Conservation (phyloP, 108 stramenopile species). For the Parmales sp. region DNA sequence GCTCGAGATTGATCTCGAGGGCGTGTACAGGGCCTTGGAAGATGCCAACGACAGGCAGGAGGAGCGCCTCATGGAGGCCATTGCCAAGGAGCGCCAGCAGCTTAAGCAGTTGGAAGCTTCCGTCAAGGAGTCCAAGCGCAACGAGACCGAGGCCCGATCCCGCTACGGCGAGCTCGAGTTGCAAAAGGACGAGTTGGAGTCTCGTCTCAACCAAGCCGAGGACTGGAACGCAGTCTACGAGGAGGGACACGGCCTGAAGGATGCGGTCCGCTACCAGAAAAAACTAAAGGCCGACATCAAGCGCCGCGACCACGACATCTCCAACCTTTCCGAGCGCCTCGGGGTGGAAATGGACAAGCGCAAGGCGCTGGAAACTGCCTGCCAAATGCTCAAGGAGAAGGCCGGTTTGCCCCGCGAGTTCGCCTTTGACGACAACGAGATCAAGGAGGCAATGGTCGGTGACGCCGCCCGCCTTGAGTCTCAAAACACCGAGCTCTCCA, state of each 20-base stretch:
- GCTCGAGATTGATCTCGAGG: conserved; percentile 10
- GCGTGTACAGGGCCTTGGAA: background rate
- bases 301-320: conserved; percentile 46
- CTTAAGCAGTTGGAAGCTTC: conserved; percentile 14
- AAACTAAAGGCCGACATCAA: conserved; percentile 55
- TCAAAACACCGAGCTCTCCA: conserved; percentile 41
- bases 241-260: conserved; percentile 51
- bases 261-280: conserved; percentile 49
- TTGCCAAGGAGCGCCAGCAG: conserved; percentile 12
- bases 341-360: conserved; percentile 36
- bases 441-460: conserved; percentile 29
- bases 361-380: conserved; percentile 42
- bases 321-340: conserved; percentile 28
- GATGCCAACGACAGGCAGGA: background rate
- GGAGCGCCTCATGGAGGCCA: conserved; percentile 1
- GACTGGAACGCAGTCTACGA: conserved; percentile 51
- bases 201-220: conserved; percentile 35
- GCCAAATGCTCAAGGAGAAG: conserved; percentile 53
- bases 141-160: conserved; percentile 18
- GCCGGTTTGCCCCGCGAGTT: conserved; percentile 43
- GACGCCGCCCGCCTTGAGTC: conserved; percentile 19
- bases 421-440: conserved; percentile 40
- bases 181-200: conserved; percentile 34
- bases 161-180: conserved; percentile 34
- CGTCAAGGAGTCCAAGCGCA: conserved; percentile 12